These are phyloP conservation scores for Cyclaneusma minus DNA, from an alignment of 2,329 filamentous ascomycete species.

Conservation along the genomic window DNA sequence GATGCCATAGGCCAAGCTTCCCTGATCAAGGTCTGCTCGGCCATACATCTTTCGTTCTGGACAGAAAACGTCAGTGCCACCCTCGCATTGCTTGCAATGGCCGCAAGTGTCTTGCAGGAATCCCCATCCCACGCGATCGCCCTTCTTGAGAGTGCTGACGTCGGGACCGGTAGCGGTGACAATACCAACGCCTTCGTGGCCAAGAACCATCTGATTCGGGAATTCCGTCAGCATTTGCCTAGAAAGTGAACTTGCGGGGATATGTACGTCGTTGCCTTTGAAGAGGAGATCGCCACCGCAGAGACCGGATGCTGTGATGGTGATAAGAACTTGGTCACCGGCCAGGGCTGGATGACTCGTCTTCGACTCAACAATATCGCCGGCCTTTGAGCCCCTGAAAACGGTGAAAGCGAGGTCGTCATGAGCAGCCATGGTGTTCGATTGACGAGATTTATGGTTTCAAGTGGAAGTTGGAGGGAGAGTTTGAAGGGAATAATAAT, in stretches of 20 bases:
- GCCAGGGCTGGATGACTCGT: constrained; percentile 5
- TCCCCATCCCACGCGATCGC: constrained; percentile 32
- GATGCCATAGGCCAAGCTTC: constrained; percentile 25
- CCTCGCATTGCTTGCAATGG: constrained; percentile 27
- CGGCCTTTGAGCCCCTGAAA: constrained; percentile 5
- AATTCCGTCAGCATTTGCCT: too few relatives aligned
- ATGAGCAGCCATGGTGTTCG: too few relatives aligned
- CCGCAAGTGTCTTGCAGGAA: constrained; percentile 25
- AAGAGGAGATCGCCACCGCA: too few relatives aligned
- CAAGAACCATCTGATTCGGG: constrained; percentile 35
- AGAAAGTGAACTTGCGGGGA: too few relatives aligned
- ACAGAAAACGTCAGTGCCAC: constrained; percentile 28
- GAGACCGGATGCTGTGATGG: constrained; percentile 6
- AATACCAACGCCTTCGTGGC: constrained; percentile 56
- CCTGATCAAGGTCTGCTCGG: constrained; percentile 27
- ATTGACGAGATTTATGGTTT: too few relatives aligned
- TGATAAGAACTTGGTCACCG: constrained; percentile 6
- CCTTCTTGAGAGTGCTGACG: constrained; percentile 41
- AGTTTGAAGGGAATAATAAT: too few relatives aligned
- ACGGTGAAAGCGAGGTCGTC: too few relatives aligned
- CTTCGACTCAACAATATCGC: constrained; percentile 3
- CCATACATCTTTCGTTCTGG: constrained; percentile 25
- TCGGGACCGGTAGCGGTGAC: constrained; percentile 43
- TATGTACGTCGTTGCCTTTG: too few relatives aligned
- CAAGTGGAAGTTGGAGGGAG: too few relatives aligned